Conservation (phyloP, 306 rosid genomes). For the Quercus suber region DNA sequence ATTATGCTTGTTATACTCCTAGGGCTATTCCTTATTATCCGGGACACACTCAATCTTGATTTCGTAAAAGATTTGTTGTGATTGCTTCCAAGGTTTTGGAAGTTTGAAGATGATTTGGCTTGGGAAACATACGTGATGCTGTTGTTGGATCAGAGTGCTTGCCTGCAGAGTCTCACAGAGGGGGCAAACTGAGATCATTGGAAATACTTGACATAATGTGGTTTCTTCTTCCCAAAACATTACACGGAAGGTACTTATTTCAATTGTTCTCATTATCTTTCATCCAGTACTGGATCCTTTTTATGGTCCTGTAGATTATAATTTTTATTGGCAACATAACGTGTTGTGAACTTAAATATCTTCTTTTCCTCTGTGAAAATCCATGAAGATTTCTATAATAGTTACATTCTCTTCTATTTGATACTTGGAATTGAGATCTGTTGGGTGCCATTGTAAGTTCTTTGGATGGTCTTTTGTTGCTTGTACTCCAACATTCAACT, state of each 20-base stretch:
- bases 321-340: constrained; percentile 24
- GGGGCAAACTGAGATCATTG: constrained; percentile 22
- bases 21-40: constrained; percentile 75
- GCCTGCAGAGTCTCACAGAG: constrained; percentile 22
- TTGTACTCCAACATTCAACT: not conserved
- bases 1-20: constrained; percentile 72
- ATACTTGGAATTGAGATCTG: not conserved
- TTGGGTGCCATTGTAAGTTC: not conserved
- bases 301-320: constrained; percentile 37
- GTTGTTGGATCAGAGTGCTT: constrained; percentile 25
- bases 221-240: constrained; percentile 33
- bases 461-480: not conserved
- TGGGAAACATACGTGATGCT: constrained; percentile 23
- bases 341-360: constrained; percentile 21
- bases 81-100: constrained; percentile 20
- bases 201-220: constrained; percentile 27
- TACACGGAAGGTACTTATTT: constrained; percentile 21
- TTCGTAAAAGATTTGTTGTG: constrained; percentile 74
- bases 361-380: constrained; percentile 14
- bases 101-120: constrained; percentile 18
- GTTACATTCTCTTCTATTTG: not conserved
- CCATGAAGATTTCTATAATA: constrained; percentile 10
- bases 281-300: constrained; percentile 31
- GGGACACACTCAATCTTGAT: constrained; percentile 92
- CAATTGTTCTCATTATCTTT: constrained; percentile 28